Evolutionary conservation across 257 asterid species (phyloP), one percentile per base, ranked within the genome.

Genomic region (Jacaranda copaia): DNA sequence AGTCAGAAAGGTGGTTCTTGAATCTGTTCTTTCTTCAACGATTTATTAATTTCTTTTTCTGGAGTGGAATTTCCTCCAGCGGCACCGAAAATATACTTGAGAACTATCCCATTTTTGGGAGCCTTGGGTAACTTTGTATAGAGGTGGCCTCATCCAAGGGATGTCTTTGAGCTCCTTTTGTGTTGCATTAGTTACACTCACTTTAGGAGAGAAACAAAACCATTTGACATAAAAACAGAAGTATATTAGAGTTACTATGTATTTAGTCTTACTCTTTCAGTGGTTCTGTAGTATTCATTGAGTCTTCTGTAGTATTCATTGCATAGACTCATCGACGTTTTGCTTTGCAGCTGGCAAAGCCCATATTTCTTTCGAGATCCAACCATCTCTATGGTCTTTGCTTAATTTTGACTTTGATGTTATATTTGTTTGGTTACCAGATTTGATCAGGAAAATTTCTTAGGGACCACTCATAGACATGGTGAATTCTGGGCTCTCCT

Each of bases 1-100:
- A 82, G 64, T 40, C 85, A 83, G 77, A 87, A 82, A 77, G 80
- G 79, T 62, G 80, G n/a, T 80, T 82, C 79, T 68, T 81, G 84
- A 83, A 16, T 79, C 20, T 56, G 8, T 70, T 71, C 14, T 25
- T 38, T 72, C 14, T 18, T 14, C 55, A 15, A 25, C 56, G 1
- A 20, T 74, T 66, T 62, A 2, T 74, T 77, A 1, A 11, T 64
- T 80, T 70, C 38, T 64, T 76, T 66, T 77, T 63, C 20, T 8
- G 78, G 81, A 74, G 82, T 72, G 56, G 4, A 45, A 20, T 16
- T 58, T 63, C 74, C 78, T 76, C 78, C 81, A 15, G 58, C 61
- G 73, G 80, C 79, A 16, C 35, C 64, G 67, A 60, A 25, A 59
- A 64, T 65, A 55, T 18, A n/a, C 25, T 19, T 5, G 14, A 56